These are phyloP conservation scores for Sinapis alba DNA, from an alignment of 441 rosid genomes.

Conservation along the genomic window DNA sequence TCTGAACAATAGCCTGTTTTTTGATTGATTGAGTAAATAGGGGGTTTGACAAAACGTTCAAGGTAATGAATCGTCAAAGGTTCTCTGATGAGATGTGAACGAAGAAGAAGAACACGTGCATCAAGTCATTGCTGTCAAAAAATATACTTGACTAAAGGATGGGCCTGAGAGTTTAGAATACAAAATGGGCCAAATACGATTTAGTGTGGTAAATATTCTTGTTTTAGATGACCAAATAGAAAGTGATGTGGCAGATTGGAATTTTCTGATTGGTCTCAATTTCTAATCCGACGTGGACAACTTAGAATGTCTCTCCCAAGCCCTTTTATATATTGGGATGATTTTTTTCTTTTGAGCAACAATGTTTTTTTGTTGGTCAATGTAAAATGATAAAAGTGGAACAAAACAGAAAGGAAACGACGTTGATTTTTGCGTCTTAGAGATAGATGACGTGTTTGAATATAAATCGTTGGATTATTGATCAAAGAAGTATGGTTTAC, in stretches of 20 bases:
- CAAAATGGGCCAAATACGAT: not conserved
- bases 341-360: no score
- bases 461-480: not conserved
- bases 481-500: constrained; percentile 10
- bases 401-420: not conserved
- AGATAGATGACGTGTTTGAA: not conserved
- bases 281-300: no score
- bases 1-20: not conserved
- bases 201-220: not conserved
- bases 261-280: not conserved
- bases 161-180: not conserved
- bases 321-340: no score
- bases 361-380: no score
- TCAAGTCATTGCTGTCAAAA: not conserved
- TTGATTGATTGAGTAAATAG: not conserved
- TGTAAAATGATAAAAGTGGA: no score
- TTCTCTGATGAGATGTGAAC: not conserved
- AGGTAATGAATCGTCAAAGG: not conserved
- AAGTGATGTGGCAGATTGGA: not conserved
- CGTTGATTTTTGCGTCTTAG: not conserved
- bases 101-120: not conserved
- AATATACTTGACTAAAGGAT: not conserved
- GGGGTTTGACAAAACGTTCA: not conserved
- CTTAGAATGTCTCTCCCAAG: no score
- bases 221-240: not conserved